A percentile compares a stretch with the other conserved stretches of the same genome.
phyloP scores from a whole-genome alignment of 2,329 filamentous ascomycete genomes.

The Ophiosphaerella korrae region DNA sequence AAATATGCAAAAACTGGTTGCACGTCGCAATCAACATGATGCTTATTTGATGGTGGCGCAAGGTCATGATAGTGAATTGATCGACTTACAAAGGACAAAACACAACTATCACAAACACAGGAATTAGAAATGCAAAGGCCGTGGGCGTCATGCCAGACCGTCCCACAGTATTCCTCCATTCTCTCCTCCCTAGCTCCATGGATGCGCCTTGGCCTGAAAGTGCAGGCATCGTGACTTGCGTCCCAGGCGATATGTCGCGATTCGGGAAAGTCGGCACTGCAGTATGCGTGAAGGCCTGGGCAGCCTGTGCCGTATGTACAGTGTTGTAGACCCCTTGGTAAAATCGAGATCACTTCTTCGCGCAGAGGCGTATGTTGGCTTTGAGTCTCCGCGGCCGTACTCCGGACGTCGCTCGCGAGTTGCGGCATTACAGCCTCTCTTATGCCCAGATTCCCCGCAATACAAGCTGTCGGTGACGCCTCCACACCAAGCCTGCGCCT shows the following conservation, averaged over 20 bases:
- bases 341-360: no score
- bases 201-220: slow-evolving; percentile 5
- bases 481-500: slow-evolving; percentile 12
- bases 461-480: slow-evolving; percentile 11
- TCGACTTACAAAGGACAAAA: slow-evolving; percentile 36
- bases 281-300: no score
- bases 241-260: no score
- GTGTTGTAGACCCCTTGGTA: no score
- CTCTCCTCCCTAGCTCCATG: slow-evolving; percentile 11
- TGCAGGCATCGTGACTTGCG: slow-evolving; percentile 14
- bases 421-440: neutral
- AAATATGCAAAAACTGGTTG: slow-evolving; percentile 23
- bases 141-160: slow-evolving; percentile 32
- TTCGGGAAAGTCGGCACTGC: no score
- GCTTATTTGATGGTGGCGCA: neutral
- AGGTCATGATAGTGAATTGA: no score
- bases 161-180: slow-evolving; percentile 22
- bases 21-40: neutral
- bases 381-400: neutral
- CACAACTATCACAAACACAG: slow-evolving; percentile 35
- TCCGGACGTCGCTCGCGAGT: neutral
- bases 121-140: slow-evolving; percentile 36
- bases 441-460: slow-evolving; percentile 4
- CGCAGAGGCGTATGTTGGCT: neutral
- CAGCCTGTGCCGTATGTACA: no score